Evolutionary conservation across 768 basidiomycete genomes (phyloP).

Genomic region (Russula olivacea): DNA sequence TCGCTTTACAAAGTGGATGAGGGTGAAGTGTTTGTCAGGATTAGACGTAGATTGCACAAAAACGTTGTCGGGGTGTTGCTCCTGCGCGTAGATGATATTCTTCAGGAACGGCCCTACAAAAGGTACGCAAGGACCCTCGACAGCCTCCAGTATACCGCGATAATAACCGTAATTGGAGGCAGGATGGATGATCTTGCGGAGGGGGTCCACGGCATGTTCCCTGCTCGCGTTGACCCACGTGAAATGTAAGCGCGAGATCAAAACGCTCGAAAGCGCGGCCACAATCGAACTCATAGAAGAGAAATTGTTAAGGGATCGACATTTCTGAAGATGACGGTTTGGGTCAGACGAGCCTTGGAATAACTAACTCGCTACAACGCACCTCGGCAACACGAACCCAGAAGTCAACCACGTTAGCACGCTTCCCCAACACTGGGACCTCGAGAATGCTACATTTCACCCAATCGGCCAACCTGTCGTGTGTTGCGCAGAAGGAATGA

Average conservation of each 20-base stretch:
- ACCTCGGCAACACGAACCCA: constrained; percentile 82
- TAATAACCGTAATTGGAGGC: constrained; percentile 52
- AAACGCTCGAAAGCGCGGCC: constrained; percentile 54
- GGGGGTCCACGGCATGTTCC: constrained; percentile 44
- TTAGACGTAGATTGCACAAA: constrained; percentile 22
- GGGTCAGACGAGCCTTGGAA: not conserved
- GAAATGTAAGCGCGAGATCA: constrained; percentile 49
- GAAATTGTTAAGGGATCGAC: constrained; percentile 56
- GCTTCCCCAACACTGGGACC: constrained; percentile 44
- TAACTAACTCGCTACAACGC: constrained; percentile 26
- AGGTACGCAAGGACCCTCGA: constrained; percentile 56
- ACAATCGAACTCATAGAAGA: constrained; percentile 63
- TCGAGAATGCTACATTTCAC: constrained; percentile 58
- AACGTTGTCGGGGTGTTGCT: constrained; percentile 42
- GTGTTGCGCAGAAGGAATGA: constrained; percentile 49
- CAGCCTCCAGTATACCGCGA: constrained; percentile 40
- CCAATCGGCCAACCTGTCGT: constrained; percentile 61
- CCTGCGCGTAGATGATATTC: constrained; percentile 51
- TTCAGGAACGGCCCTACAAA: constrained; percentile 59
- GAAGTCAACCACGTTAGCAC: constrained; percentile 57
- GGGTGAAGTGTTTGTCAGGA: constrained; percentile 24
- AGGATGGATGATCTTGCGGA: constrained; percentile 55
- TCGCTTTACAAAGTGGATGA: constrained; percentile 50
- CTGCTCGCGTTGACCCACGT: constrained; percentile 63
- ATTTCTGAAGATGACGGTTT: constrained; percentile 43